These are phyloP conservation scores for Rhodomyrtus psidioides DNA, from an alignment of 441 rosid species.

Conservation along the genomic window DNA sequence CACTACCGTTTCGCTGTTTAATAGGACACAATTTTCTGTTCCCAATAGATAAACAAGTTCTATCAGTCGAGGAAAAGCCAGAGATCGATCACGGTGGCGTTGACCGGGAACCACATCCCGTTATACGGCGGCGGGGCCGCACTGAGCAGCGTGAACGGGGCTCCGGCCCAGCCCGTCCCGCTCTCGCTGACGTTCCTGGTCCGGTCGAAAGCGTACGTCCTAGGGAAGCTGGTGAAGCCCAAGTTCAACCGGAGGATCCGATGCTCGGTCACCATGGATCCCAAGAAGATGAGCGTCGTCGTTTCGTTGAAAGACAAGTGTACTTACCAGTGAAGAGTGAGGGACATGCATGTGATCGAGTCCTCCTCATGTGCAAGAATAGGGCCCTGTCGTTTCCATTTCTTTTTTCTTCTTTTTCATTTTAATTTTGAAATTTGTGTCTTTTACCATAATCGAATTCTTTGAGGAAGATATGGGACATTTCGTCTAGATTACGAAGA, in stretches of 20 bases:
- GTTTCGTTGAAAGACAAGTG: slow-evolving; percentile 29
- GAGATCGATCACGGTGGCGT: slow-evolving; percentile 13
- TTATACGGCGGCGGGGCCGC: slow-evolving; percentile 36
- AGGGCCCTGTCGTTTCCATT: background rate
- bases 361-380: background rate
- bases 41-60: slow-evolving; percentile 22
- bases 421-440: background rate
- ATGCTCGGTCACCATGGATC: slow-evolving; percentile 30
- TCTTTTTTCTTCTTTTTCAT: background rate
- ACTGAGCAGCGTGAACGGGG: slow-evolving; percentile 26
- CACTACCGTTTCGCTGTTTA: background rate
- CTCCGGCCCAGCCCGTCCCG: slow-evolving; percentile 24
- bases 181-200: slow-evolving; percentile 23
- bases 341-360: background rate
- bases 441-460: background rate
- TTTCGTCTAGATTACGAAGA: background rate
- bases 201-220: slow-evolving; percentile 30
- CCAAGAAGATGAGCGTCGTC: slow-evolving; percentile 21
- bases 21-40: background rate
- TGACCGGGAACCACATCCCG: slow-evolving; percentile 24
- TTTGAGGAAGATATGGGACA: background rate
- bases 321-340: slow-evolving; percentile 14
- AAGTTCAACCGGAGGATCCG: slow-evolving; percentile 23
- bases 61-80: slow-evolving; percentile 37
- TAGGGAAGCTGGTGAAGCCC: slow-evolving; percentile 35